Conservation (phyloP, 2,329 filamentous ascomycete genomes). For the Macrophomina pseudophaseolina region DNA sequence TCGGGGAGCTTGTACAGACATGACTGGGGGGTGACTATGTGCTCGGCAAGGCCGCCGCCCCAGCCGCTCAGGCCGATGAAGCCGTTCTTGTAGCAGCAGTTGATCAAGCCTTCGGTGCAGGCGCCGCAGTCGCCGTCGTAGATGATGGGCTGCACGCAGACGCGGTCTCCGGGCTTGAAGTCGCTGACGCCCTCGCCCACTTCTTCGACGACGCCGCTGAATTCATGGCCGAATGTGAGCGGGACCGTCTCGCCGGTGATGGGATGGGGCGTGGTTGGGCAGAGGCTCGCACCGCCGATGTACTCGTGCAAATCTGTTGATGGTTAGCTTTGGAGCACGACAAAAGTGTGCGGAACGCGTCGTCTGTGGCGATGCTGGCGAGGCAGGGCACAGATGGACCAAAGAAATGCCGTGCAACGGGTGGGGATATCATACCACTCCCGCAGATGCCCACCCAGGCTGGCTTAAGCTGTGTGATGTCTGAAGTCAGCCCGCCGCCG, state of each 20-base stretch:
- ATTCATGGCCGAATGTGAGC: slow-evolving; percentile 61
- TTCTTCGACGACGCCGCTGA: slow-evolving; percentile 58
- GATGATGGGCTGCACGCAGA: slow-evolving; percentile 60
- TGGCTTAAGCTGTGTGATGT: slow-evolving; percentile 38
- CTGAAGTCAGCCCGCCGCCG: slow-evolving; percentile 28
- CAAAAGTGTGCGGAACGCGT: not conserved
- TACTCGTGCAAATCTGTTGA: slow-evolving; percentile 54
- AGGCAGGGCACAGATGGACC: not conserved
- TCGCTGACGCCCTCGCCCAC: slow-evolving; percentile 55
- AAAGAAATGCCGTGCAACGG: not conserved
- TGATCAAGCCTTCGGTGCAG: slow-evolving; percentile 58
- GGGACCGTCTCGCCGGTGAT: slow-evolving; percentile 59
- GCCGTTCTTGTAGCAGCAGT: slow-evolving; percentile 61
- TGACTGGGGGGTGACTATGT: slow-evolving; percentile 56
- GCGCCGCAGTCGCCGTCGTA: slow-evolving; percentile 59
- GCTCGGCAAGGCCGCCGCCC: slow-evolving; percentile 59
- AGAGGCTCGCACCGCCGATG: slow-evolving; percentile 54
- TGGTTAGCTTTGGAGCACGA: not conserved
- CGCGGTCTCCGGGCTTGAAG: slow-evolving; percentile 55
- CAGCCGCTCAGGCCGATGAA: slow-evolving; percentile 60
- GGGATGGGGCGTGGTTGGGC: slow-evolving; percentile 59
- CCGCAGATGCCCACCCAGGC: slow-evolving; percentile 52
- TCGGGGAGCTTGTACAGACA: slow-evolving; percentile 56
- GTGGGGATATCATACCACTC: slow-evolving; percentile 36
- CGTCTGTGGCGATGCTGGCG: slow-evolving; percentile 7